Evolutionary conservation across 2,329 filamentous ascomycete species (phyloP).

Genomic region (Stemphylium beticola): DNA sequence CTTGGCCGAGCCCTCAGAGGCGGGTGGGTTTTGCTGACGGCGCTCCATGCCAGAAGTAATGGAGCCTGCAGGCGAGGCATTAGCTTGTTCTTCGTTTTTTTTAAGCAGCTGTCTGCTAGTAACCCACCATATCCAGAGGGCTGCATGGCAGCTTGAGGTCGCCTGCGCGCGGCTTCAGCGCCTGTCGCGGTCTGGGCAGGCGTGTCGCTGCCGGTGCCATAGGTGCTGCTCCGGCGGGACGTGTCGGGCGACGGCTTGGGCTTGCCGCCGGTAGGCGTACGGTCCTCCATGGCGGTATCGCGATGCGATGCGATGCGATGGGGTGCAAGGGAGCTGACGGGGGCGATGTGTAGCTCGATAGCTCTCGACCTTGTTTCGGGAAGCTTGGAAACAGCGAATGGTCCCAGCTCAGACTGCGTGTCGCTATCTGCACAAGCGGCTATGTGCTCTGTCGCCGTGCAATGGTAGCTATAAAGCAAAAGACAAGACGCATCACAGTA

Average conservation of each 20-base stretch:
- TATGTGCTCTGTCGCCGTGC: slow-evolving; percentile 20
- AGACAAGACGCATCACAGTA: slow-evolving; percentile 13
- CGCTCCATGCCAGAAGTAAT: slow-evolving; percentile 44
- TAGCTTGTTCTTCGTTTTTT: slow-evolving; percentile 8
- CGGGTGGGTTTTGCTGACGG: slow-evolving; percentile 28
- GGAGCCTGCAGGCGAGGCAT: slow-evolving; percentile 33
- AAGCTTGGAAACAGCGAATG: slow-evolving; percentile 1
- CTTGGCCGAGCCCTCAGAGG: slow-evolving; percentile 33
- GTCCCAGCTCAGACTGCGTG: slow-evolving; percentile 13
- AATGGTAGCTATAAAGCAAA: slow-evolving; percentile 3
- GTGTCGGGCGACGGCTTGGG: slow-evolving; percentile 29
- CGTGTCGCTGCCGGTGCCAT: slow-evolving; percentile 30
- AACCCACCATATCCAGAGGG: slow-evolving; percentile 44
- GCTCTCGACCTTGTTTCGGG: slow-evolving; percentile 13
- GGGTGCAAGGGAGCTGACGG: not conserved
- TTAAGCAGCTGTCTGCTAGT: not conserved
- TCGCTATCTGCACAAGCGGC: slow-evolving; percentile 26
- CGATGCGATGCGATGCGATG: slow-evolving; percentile 14
- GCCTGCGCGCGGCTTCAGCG: slow-evolving; percentile 40
- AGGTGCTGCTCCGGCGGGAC: slow-evolving; percentile 36
- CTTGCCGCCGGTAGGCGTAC: slow-evolving; percentile 31
- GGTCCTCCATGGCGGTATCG: slow-evolving; percentile 39
- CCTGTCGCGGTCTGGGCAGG: slow-evolving; percentile 25
- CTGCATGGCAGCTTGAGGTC: slow-evolving; percentile 34
- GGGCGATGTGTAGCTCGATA: slow-evolving; percentile 7